Evolutionary conservation across 129 eudicot species (phyloP), one percentile per base, ranked within the genome.

Genomic region (Calendula officinalis): DNA sequence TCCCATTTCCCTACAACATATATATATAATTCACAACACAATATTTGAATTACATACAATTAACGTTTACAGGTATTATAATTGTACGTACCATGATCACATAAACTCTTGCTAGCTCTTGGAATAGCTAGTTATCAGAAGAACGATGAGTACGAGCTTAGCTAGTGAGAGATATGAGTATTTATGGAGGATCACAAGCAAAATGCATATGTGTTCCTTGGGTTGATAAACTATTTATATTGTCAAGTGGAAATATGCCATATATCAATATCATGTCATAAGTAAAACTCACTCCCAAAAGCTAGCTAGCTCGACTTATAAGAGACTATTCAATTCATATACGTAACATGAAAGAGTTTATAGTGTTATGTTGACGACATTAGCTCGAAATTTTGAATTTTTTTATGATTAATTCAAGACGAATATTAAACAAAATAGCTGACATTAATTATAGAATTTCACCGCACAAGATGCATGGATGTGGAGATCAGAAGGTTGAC

Each of bases 101-200:
- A 70, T 59, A 62, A 65, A 74, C 77, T 59, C 58, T 12, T 58
- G 60, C 58, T 12, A 59, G 60, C 16, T 44, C 44, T 65, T 43
- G 54, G 62, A 53, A 50, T 41, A 73, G 74, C 22, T 69, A 56
- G 74, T 35, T 69, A 56, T 7, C 36, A 64, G 73, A 71, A 52
- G 60, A 48, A 60, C 39, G 49, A 52, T 56, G 64, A 49, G n/a
- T 22, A 22, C 30, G 30, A 22, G 30, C 30, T 46, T 39, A 72
- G 27, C 69, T 55, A 50, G 63, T 76, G 84, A 80, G 81, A 66
- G 75, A 76, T 69, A 71, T 42, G 68, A 33, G 50, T 85, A 80
- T 85, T 89, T 89, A 81, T 77, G 74, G 78, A 77, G 69, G 68
- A 56, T 88, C 67, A 61, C 82, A 75, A 81, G 75, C 60, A 53